phyloP scores from a whole-genome alignment of 768 basidiomycete genomes.

The Collybiopsis luxurians region DNA sequence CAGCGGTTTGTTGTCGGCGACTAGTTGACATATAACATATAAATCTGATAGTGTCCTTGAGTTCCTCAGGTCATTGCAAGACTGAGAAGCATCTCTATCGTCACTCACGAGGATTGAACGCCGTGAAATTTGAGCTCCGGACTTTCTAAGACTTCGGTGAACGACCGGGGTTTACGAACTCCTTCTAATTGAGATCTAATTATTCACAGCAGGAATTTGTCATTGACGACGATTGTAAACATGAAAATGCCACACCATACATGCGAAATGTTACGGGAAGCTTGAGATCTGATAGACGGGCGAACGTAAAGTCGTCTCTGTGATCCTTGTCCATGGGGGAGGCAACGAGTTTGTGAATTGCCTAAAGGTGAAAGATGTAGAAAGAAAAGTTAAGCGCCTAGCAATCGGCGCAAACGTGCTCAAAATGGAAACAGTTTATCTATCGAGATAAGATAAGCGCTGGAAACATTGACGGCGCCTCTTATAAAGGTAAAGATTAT shows the following conservation, averaged over 20 bases:
- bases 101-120: slow-evolving; percentile 69
- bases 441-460: neutral
- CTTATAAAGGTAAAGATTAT: too few species aligned
- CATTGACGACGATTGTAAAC: neutral
- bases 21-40: slow-evolving; percentile 89
- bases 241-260: slow-evolving; percentile 38
- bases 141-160: slow-evolving; percentile 79
- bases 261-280: slow-evolving; percentile 85
- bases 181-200: slow-evolving; percentile 90
- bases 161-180: slow-evolving; percentile 61
- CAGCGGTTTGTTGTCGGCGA: slow-evolving; percentile 90
- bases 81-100: slow-evolving; percentile 12
- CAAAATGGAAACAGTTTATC: neutral
- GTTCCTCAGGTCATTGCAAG: slow-evolving; percentile 26
- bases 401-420: neutral
- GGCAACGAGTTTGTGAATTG: too few species aligned
- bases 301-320: slow-evolving; percentile 90
- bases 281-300: slow-evolving; percentile 85
- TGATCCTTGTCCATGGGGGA: slow-evolving; percentile 55
- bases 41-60: slow-evolving; percentile 85
- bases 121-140: slow-evolving; percentile 85
- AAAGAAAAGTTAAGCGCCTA: too few species aligned
- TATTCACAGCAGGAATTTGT: neutral
- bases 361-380: too few species aligned
- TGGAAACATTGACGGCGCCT: too few species aligned